Evolutionary conservation across 225 moss, liverwort and hornwort species (phyloP), one percentile per base, ranked within the genome.

Genomic region (Marchantia paleacea): DNA sequence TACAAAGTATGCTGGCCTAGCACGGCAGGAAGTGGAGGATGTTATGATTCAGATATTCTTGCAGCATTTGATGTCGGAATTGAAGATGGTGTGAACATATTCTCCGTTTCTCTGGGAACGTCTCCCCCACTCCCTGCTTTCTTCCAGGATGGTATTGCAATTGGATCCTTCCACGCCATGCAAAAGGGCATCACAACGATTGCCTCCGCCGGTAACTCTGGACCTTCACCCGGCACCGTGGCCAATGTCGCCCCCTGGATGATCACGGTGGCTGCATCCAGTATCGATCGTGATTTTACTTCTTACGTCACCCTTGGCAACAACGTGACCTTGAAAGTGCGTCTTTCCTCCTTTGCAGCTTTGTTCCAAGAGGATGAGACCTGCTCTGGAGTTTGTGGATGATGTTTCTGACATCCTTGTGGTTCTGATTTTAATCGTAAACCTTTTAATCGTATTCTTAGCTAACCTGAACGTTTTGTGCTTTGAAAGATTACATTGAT

Each of bases 1-100:
- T 96, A 96, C 85, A 96, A 96, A 80, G 96, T 96, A 31, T 96
- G 96, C 65, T 96, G 94, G 96, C 85, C 89, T 12, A 83, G 78
- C 31, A 11, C 70, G 3, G 47, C 58, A 0, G 85, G 66, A 11
- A 61, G 68, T 55, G 81, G 86, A 14, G 88, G 83, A 62, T 89
- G 89, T 63, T 85, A 85, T 28, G 87, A 87, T 51, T 77, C 87
- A 13, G 87, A 90, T 30, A 84, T 90, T 28, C 73, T 90, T 26
- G 66, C 72, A 18, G 94, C 92, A 3, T 86, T 94, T 78, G 94
- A 96, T 73, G 85, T 89, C 24, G 92, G 87, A 2, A 80, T 91
- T 7, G 78, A 75, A 12, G 94, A 96, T 55, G 96, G 94, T 2
- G 92, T 96, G 13, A 86, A 94, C 64, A 80, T 96, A 4, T 85